Base-by-base conservation (phyloP, 192 early-diverging fungal species). In the Kappamyces sp. region DNA sequence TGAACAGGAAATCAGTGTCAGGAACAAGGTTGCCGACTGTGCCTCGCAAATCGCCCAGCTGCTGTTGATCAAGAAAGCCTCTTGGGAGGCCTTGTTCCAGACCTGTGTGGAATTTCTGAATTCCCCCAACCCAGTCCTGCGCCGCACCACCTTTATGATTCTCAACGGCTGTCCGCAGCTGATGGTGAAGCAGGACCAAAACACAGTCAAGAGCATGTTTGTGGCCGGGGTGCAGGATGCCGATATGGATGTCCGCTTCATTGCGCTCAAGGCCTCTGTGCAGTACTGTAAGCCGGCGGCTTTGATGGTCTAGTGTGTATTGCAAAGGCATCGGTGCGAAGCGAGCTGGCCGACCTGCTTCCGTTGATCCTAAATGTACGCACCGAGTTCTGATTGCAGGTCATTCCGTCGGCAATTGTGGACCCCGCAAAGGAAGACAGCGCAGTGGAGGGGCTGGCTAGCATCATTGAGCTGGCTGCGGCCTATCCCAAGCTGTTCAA, bases 11-110 rank as follows among this genome's bases (percentile, higher is more conserved):
- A 66, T 74, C 59, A 73, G 74, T 7, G 85, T 90, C 32, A 84
- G 93, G 43, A 86, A 93, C 71, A 99, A 97, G 76, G 77, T 98
- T 48, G 90, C 87, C 67, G 95, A 98, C 70, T 89, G 92, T 31
- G 87, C 96, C 66, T 74, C 94, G 10, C 92, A 98, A 64, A 78
- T 99, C 47, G 83, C 87, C 61, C 84, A 53, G 47, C 68, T 65
- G 55, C 61, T 75, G 66, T 53, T 70, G 5, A 12, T 38, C 7
- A 71, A 72, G 61, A 62, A 68, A 46, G 63, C 47, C 13, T 23
- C 33, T 34, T 51, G 50, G 49, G 10, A 52, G 13, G 52, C 51
- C 41, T 51, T 63, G 41, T 31, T 63, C 44, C 32, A 33, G 46
- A 31, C 42, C 13, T 12, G 36, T 15, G 43, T 40, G 7, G 36